Evolutionary conservation across 225 moss, liverwort and hornwort genomes (phyloP), one percentile per base, ranked within the genome.

Genomic region (Sphagnum tenellum): DNA sequence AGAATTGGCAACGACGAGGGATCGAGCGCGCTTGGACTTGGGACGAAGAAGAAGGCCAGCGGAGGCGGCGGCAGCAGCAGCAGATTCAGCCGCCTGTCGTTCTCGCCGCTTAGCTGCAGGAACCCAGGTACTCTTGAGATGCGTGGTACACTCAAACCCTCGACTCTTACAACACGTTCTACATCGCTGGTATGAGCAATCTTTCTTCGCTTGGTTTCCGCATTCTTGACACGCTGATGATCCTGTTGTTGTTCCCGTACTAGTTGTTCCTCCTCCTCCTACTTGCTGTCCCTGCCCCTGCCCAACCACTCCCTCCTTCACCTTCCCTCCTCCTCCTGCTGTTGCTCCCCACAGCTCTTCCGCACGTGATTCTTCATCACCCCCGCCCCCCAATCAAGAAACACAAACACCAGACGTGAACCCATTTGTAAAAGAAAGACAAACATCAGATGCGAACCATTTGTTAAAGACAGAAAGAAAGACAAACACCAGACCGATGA

Each of bases 91-190:
- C 3, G 94, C 94, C 69, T 94, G 94, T 11, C 94, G 85, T 77
- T 94, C 94, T 70, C 94, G 83, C 50, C 94, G 87, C 73, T 94
- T 94, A 68, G 94, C 92, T 65, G 94, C 94, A 8, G 94, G 94
- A 57, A 94, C 94, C 94, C 94, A 94, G 69, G 94, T 94, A 73
- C 94, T 94, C 81, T 94, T 94, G 55, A 94, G 79, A 49, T 94
- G 94, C 6, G 94, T 94, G 3, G 89, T 82, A 70, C 94, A 94
- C 69, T 89, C 85, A 73, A 94, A 84, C 68, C 91, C 94, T n/a
- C 94, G 82, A 67, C 94, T 94, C 63, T 94, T 94, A 77, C 94
- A 94, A 45, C 94, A 94, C 13, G 94, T 94, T 48, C 94, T 85
- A 49, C 94, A 94, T 59, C 94, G 77, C 71, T 94, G 91, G 71